These are phyloP conservation scores for sorghum (Sorghum bicolor) DNA, from an alignment of 176 grass and related monocot species.

Conservation along the genomic window DNA sequence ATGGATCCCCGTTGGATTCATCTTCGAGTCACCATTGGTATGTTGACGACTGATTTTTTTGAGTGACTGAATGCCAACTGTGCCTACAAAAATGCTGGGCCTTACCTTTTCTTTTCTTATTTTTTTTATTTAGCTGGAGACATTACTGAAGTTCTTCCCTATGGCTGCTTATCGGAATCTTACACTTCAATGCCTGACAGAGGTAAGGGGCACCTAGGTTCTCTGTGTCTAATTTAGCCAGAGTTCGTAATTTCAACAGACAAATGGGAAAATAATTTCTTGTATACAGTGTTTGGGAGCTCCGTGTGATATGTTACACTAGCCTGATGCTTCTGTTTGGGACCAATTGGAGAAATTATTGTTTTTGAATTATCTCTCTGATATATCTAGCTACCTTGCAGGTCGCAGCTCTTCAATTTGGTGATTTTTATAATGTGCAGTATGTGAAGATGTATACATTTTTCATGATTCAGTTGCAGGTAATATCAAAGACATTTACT, in stretches of 20 bases:
- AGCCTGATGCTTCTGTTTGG: neutral
- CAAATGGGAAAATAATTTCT: neutral
- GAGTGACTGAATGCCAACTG: neutral
- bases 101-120: conserved; percentile 11
- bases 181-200: conserved; percentile 95
- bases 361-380: conserved; percentile 26
- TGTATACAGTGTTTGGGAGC: neutral
- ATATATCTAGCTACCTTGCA: conserved; percentile 36
- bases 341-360: neutral
- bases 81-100: neutral
- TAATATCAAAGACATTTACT: conserved; percentile 30
- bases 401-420: conserved; percentile 97
- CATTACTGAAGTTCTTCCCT: conserved; percentile 89
- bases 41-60: conserved; percentile 7
- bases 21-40: conserved; percentile 97
- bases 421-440: conserved; percentile 92
- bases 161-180: conserved; percentile 88
- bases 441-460: conserved; percentile 98
- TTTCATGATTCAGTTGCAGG: conserved; percentile 96
- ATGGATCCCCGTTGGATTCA: conserved; percentile 98
- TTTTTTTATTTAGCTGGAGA: conserved; percentile 79
- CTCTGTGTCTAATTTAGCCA: neutral
- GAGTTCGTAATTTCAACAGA: neutral
- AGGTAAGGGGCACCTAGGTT: conserved; percentile 48
- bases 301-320: neutral